Evolutionary conservation across 345 rosid species (phyloP), one percentile per base, ranked within the genome.

Genomic region (Camelina laxa): DNA sequence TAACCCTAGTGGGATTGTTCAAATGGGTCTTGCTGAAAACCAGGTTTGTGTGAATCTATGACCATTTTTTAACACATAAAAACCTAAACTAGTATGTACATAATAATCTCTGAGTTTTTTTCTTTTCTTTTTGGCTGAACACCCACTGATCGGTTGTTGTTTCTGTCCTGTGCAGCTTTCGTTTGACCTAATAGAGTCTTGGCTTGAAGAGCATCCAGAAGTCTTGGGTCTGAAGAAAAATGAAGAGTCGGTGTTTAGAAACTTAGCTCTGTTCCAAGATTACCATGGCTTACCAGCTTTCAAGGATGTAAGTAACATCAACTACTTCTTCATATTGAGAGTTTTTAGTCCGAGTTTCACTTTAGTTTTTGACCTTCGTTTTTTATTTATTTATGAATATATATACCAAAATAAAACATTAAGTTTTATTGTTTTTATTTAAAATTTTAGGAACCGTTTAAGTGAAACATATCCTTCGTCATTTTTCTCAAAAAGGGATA

Each of bases 11-110:
- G 97, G 98, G 9, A 88, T 94, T 73, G 83, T 94, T 63, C 98
- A 94, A 72, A 88, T 94, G 98, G 97, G 96, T 7, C 87, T 93
- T 60, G 98, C 98, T 16, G 98, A 93, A 69, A 93, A 93, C 68
- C 97, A 90, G 88, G 98, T 88, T n/a, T 42, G 77, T 59, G 45
- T 65, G 27, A 72, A 9, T 39, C n/a, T n/a, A 9, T 16, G 14
- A 39, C 66, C 19, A 45, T 16, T 54, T 27, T 54, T 66, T 27
- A 35, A 8, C 7, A 19, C 15, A 48, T 30, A n/a, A n/a, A 15
- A 47, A 64, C 38, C 15, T 2, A 30, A 31, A 51, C 16, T 27
- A 16, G 42, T 21, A 1, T 44, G 63, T 7, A 31, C 30, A 24
- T 24, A 24, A 48, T 19, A 49, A 2, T 19, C 14, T 51, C 30